Conservation (phyloP, 1,284 basidiomycete species). For the Tausonia pullulans region DNA sequence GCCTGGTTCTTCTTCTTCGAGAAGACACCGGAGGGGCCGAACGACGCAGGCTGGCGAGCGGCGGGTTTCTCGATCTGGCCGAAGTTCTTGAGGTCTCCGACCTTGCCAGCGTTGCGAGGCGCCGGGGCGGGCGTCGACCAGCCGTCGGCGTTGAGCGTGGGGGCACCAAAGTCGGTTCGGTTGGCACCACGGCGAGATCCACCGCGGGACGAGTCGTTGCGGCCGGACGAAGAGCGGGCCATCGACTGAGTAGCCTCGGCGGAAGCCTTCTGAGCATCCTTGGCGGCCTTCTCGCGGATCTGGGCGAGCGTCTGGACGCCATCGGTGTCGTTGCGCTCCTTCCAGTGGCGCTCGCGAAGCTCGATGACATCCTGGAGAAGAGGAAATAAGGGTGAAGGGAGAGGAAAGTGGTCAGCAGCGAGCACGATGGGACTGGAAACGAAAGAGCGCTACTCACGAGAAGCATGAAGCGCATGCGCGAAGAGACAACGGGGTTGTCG, state of each 20-base stretch:
- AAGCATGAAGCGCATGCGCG: constrained; percentile 91
- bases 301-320: constrained; percentile 84
- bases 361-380: constrained; percentile 68
- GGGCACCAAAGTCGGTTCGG: constrained; percentile 43
- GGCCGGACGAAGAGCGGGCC: constrained; percentile 21
- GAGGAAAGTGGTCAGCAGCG: not conserved
- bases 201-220: constrained; percentile 48
- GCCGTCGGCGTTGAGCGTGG: constrained; percentile 50
- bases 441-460: constrained; percentile 46
- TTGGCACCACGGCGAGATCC: constrained; percentile 81
- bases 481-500: constrained; percentile 60
- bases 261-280: constrained; percentile 61
- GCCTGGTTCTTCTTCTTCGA: constrained; percentile 57
- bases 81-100: constrained; percentile 75
- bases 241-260: constrained; percentile 35
- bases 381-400: constrained; percentile 14
- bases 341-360: constrained; percentile 72
- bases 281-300: constrained; percentile 65
- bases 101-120: constrained; percentile 54
- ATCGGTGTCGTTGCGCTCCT: constrained; percentile 55
- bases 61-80: constrained; percentile 65
- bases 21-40: constrained; percentile 71
- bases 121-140: constrained; percentile 63
- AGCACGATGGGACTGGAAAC: not conserved
- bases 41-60: constrained; percentile 34